These are phyloP conservation scores for Paralagenidium karlingii DNA, from an alignment of 352 stramenopile species.

Conservation along the genomic window DNA sequence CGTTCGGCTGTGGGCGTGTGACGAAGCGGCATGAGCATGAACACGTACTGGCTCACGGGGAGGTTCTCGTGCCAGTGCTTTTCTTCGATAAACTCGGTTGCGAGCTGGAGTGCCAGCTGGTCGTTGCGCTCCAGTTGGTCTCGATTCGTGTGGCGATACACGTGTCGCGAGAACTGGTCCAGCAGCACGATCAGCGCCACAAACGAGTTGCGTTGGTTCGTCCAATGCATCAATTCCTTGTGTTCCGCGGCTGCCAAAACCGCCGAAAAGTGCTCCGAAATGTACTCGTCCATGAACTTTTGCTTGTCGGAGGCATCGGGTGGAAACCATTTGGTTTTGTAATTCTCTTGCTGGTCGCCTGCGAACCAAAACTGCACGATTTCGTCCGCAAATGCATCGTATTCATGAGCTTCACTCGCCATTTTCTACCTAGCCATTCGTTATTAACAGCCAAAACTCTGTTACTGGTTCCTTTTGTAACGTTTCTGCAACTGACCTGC, in stretches of 20 bases:
- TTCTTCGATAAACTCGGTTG: constrained; percentile 28
- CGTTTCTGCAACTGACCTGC: too few species aligned
- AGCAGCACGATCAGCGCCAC: constrained; percentile 77
- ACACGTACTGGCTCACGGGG: constrained; percentile 44
- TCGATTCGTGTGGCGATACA: constrained; percentile 34
- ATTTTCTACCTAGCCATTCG: too few species aligned
- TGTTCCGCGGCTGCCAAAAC: constrained; percentile 28
- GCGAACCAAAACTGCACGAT: constrained; percentile 54
- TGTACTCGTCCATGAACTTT: constrained; percentile 20
- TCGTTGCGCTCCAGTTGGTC: constrained; percentile 21
- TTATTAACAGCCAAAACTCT: too few species aligned
- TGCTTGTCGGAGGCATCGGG: constrained; percentile 31
- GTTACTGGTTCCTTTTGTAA: too few species aligned
- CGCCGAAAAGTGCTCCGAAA: constrained; percentile 19
- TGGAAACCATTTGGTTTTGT: constrained; percentile 55
- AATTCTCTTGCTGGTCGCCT: constrained; percentile 28
- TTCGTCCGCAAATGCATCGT: not conserved
- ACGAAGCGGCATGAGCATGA: constrained; percentile 77
- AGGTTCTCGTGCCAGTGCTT: constrained; percentile 39
- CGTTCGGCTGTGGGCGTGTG: constrained; percentile 55
- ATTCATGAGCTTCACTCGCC: too few species aligned
- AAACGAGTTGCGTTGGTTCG: constrained; percentile 15
- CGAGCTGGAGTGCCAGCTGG: constrained; percentile 23
- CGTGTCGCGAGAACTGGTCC: constrained; percentile 79
- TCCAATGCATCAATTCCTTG: constrained; percentile 36